These are phyloP conservation scores for Pythium aristosporum DNA, from an alignment of 352 stramenopile species.

Conservation along the genomic window DNA sequence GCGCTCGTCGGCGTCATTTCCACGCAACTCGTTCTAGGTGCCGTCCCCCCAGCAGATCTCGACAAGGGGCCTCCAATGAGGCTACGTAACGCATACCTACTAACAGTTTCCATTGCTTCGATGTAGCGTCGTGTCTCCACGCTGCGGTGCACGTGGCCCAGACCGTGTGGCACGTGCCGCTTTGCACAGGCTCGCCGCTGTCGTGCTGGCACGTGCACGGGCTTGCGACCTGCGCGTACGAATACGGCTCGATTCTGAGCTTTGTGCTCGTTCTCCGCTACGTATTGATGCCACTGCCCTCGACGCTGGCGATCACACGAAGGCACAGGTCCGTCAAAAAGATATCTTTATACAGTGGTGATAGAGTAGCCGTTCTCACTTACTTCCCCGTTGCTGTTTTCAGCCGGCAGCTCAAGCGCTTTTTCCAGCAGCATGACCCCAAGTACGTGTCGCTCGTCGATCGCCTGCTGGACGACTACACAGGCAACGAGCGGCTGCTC, in stretches of 20 bases:
- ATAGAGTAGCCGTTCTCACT: neutral
- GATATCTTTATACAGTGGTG: neutral
- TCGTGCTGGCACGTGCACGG: slow-evolving; percentile 16
- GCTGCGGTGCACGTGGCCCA: slow-evolving; percentile 23
- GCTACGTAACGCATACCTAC: neutral
- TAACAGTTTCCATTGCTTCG: neutral
- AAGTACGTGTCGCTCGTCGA: slow-evolving; percentile 43
- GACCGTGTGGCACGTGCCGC: slow-evolving; percentile 2
- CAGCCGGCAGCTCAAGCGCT: slow-evolving; percentile 37
- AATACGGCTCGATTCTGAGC: slow-evolving; percentile 31
- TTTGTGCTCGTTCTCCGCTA: slow-evolving; percentile 39
- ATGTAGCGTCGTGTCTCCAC: slow-evolving; percentile 21
- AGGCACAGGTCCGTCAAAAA: slow-evolving; percentile 31
- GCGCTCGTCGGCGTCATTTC: slow-evolving; percentile 27
- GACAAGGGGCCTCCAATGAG: no score
- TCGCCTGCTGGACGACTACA: slow-evolving; percentile 45
- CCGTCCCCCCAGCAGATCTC: no score
- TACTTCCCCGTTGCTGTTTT: neutral
- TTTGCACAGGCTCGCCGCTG: slow-evolving; percentile 1
- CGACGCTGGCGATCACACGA: slow-evolving; percentile 32
- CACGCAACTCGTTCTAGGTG: slow-evolving; percentile 28
- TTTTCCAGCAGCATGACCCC: slow-evolving; percentile 49
- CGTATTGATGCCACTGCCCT: slow-evolving; percentile 39
- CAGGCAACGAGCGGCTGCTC: slow-evolving; percentile 52
- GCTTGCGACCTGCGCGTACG: slow-evolving; percentile 22